Conservation (phyloP, 1,139 yeast species). For the Taphrina confusa region DNA sequence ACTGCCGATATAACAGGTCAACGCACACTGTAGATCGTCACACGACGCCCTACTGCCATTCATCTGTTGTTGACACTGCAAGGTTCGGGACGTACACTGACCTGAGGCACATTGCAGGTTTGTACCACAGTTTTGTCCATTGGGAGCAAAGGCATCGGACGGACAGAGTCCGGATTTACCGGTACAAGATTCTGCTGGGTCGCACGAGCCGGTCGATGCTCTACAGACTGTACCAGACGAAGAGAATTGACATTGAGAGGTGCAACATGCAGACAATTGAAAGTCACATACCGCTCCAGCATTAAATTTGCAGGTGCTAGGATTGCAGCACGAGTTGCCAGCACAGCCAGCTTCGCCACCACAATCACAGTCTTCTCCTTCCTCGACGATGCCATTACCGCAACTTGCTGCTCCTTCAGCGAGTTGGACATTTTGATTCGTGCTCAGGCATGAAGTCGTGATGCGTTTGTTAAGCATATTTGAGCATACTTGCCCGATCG, state of each 20-base stretch:
- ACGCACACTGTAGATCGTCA: constrained; percentile 45
- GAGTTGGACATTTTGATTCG: constrained; percentile 46
- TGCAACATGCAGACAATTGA: constrained; percentile 47
- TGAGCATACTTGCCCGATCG: constrained; percentile 48
- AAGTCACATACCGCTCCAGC: constrained; percentile 48
- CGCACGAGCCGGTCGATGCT: constrained; percentile 48
- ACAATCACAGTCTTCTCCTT: constrained; percentile 51
- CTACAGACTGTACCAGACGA: constrained; percentile 45
- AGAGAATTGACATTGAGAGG: constrained; percentile 45
- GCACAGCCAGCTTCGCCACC: constrained; percentile 49
- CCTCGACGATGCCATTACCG: constrained; percentile 51
- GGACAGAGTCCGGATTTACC: constrained; percentile 49
- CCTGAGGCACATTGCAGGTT: constrained; percentile 48
- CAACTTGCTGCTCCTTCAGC: constrained; percentile 46
- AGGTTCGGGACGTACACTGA: constrained; percentile 48
- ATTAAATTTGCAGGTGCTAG: constrained; percentile 47
- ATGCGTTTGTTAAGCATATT: constrained; percentile 45
- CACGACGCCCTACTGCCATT: constrained; percentile 43
- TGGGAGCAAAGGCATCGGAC: constrained; percentile 42
- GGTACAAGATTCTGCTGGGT: constrained; percentile 47
- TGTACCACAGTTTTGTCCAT: constrained; percentile 45
- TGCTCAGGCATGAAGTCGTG: constrained; percentile 46
- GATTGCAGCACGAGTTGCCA: constrained; percentile 47
- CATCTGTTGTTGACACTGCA: constrained; percentile 42
- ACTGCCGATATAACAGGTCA: constrained; percentile 45